phyloP scores from a whole-genome alignment of 2,329 filamentous ascomycete species.

The Fusarium caatingaense region DNA sequence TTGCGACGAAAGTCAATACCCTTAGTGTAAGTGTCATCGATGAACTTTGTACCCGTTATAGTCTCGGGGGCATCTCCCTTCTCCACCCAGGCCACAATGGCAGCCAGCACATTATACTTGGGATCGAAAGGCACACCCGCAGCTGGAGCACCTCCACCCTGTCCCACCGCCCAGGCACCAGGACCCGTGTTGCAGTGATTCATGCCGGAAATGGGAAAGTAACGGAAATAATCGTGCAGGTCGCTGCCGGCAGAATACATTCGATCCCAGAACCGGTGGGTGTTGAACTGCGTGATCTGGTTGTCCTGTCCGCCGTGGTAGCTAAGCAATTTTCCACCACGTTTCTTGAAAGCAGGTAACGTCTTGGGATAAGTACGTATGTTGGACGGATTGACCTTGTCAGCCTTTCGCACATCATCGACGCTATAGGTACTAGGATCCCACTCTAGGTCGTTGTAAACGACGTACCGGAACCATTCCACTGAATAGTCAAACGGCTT shows the following conservation, averaged over 20 bases:
- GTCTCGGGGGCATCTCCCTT: conserved; percentile 55
- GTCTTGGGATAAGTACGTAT: conserved; percentile 14
- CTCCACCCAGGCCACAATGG: conserved; percentile 63
- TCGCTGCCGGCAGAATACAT: conserved; percentile 41
- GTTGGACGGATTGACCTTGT: conserved; percentile 16
- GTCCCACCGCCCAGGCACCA: conserved; percentile 55
- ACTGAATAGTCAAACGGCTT: conserved; percentile 22
- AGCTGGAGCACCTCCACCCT: conserved; percentile 33
- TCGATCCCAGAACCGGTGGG: conserved; percentile 40
- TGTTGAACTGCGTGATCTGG: conserved; percentile 37
- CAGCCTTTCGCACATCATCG: not conserved
- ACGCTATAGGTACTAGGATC: conserved; percentile 17
- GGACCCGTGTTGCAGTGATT: conserved; percentile 61
- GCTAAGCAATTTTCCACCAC: conserved; percentile 22
- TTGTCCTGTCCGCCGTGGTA: conserved; percentile 31
- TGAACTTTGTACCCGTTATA: conserved; percentile 51
- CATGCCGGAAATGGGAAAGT: conserved; percentile 64
- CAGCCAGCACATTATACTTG: conserved; percentile 58
- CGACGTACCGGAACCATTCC: conserved; percentile 30
- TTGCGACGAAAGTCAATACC: conserved; percentile 22
- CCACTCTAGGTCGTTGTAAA: conserved; percentile 13
- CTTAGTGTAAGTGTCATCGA: not conserved
- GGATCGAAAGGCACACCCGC: conserved; percentile 45
- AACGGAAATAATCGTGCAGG: conserved; percentile 62
- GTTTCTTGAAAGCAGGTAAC: conserved; percentile 20